Base-by-base conservation (phyloP, 331 rosid genomes). In the Rhamnella rubrinervis region DNA sequence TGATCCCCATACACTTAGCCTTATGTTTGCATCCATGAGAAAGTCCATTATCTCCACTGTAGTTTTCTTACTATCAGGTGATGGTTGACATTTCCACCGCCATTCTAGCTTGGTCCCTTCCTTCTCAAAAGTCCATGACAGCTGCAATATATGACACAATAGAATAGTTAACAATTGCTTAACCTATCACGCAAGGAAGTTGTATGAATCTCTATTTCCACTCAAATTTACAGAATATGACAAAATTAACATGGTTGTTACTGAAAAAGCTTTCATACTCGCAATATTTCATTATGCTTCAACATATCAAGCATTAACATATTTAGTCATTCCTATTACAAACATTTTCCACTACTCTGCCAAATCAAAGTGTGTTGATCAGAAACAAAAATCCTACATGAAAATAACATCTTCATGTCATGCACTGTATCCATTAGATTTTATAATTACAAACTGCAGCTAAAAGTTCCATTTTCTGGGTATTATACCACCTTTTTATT, bases 61-160 rank as follows among this genome's bases (percentile, higher is more conserved):
- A 19, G 78, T 85, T 68, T 87, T 75, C 82, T 85, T 87, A 78
- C 78, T 71, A 63, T 87, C 67, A 40, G 83, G 77, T 19, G 92
- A 77, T 9, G 68, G 88, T 75, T 77, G 71, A 76, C 95, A 88
- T 72, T 89, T 88, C 98, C 95, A 91, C 75, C 98, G 82, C 97
- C 97, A 91, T 41, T 87, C 84, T 26, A 91, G 81, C 47, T 84
- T 87, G 35, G 91, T 86, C 67, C 91, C 92, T 88, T 80, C 96
- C 77, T 87, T 93, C 77, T 88, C 87, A 82, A 91, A 93, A 7
- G 95, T 87, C 98, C 97, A 93, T 0, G 92, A 91, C 80, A 90
- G 81, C 95, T 93, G 76, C 65, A 70, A 71, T 53, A 74, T 62
- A 74, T 55, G 57, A 55, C 59, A 44, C 35, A 59, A 53, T 14